phyloP scores from a whole-genome alignment of 441 rosid genomes.

The Viola pubescens region DNA sequence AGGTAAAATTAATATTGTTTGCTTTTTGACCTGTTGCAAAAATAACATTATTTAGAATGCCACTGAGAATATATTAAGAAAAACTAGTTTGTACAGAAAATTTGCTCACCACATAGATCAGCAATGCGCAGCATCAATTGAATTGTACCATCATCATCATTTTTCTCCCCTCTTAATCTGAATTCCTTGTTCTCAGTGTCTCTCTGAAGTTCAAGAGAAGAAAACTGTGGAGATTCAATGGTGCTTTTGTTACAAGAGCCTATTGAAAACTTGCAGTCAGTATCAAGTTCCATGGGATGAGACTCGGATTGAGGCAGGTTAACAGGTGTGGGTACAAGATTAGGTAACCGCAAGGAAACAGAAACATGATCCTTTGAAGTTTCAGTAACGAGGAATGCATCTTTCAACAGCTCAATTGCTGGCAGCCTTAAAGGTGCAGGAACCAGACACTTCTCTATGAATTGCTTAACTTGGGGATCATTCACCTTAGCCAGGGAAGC shows the following conservation, averaged over 20 bases:
- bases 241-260: conserved; percentile 31
- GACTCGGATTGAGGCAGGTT: conserved; percentile 30
- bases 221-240: conserved; percentile 23
- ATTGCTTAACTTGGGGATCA: conserved; percentile 56
- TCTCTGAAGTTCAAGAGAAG: conserved; percentile 34
- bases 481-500: conserved; percentile 65
- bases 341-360: conserved; percentile 21
- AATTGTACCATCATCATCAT: conserved; percentile 33
- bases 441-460: conserved; percentile 82
- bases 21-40: conserved; percentile 38
- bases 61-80: neutral
- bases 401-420: conserved; percentile 64
- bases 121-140: conserved; percentile 50
- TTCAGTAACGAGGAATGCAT: conserved; percentile 54
- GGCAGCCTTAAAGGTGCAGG: conserved; percentile 57
- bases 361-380: conserved; percentile 32
- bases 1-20: conserved; percentile 50
- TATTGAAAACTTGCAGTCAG: conserved; percentile 32
- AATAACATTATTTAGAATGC: conserved; percentile 8
- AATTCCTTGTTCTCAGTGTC: conserved; percentile 37
- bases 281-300: conserved; percentile 62
- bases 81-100: neutral
- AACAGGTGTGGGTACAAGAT: conserved; percentile 20
- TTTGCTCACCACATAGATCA: conserved; percentile 31
- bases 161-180: conserved; percentile 43